Base-by-base conservation (phyloP, 1,284 basidiomycete genomes). In the Violaceomyces palustris region DNA sequence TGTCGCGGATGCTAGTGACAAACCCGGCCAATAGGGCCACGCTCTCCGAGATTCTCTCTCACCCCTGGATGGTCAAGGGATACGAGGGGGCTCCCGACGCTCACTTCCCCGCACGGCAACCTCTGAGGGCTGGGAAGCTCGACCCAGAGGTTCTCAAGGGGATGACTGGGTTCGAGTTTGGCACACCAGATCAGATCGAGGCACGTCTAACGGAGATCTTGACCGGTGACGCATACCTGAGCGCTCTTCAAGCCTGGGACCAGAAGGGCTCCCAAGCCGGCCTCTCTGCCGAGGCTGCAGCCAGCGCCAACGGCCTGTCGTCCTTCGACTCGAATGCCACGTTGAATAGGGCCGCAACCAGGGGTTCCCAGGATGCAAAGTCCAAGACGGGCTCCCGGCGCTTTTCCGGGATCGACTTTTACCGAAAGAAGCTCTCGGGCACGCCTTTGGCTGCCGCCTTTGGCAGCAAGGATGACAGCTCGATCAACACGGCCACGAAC, bases 111-210 rank as follows among this genome's bases (percentile, higher is more conserved):
- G 81, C 84, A 35, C 86, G 93, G 8, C 86, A 88, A 63, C 92
- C 93, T 2, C 80, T 97, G 4, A 84, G 88, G 11, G 76, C 84
- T 0, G 86, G 88, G 47, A 88, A 94, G 52, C 79, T 98, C 31
- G 90, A 97, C 71, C 80, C 79, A 23, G 81, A 83, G 32, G 88
- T 98, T 35, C 82, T 98, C 72, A 81, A 82, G 42, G 85, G 86
- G 43, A 97, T 98, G 93, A 84, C 85, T 34, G 93, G 93, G 1
- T 97, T 98, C 75, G 92, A 97, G 67, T 97, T 98, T 63, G 94
- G 93, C 6, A 79, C 85, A 0, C 83, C 87, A 26, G 85, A 88
- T 9, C 85, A 92, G 18, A 90, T 97, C 49, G 84, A 88, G 69
- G 78, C 79, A 27, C 83, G 80, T 64, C 79, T 97, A 4, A 69